Evolutionary conservation across 2,329 filamentous ascomycete species (phyloP).

Genomic region (Pseudocercospora fijiensis): DNA sequence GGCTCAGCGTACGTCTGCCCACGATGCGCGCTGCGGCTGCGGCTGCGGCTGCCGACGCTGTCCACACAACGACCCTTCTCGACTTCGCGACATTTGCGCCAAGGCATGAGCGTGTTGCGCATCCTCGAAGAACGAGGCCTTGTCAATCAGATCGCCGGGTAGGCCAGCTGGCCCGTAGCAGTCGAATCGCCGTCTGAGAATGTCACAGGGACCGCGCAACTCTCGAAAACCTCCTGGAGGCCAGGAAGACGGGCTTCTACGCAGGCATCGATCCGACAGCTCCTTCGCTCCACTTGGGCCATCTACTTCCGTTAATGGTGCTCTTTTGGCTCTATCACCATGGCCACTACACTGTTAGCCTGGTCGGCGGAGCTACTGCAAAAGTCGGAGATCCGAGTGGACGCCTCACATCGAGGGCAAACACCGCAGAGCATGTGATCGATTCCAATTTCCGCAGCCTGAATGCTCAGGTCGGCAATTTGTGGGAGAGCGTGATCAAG

Average conservation of each 20-base stretch:
- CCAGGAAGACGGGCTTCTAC: constrained; percentile 69
- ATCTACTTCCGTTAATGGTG: constrained; percentile 78
- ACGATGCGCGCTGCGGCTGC: constrained; percentile 6
- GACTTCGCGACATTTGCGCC: background rate
- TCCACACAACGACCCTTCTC: background rate
- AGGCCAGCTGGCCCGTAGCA: constrained; percentile 23
- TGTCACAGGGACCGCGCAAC: constrained; percentile 47
- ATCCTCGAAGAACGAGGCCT: constrained; percentile 69
- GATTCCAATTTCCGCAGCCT: constrained; percentile 66
- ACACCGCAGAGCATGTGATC: constrained; percentile 53
- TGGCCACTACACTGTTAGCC: constrained; percentile 65
- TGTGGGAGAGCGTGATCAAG: constrained; percentile 72
- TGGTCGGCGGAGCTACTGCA: constrained; percentile 66
- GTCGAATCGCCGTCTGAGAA: background rate
- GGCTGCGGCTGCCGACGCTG: background rate
- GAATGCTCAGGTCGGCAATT: constrained; percentile 65
- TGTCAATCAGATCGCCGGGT: constrained; percentile 74
- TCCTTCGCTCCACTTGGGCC: constrained; percentile 74
- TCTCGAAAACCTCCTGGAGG: constrained; percentile 63
- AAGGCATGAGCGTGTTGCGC: constrained; percentile 49
- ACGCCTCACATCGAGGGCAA: constrained; percentile 61
- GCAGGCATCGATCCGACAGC: constrained; percentile 82
- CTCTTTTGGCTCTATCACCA: constrained; percentile 81
- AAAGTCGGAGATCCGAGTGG: constrained; percentile 77
- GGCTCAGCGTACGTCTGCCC: constrained; percentile 11